These are phyloP conservation scores for Daldinia eschscholtzii DNA, from an alignment of 2,329 filamentous ascomycete genomes.

Conservation along the genomic window DNA sequence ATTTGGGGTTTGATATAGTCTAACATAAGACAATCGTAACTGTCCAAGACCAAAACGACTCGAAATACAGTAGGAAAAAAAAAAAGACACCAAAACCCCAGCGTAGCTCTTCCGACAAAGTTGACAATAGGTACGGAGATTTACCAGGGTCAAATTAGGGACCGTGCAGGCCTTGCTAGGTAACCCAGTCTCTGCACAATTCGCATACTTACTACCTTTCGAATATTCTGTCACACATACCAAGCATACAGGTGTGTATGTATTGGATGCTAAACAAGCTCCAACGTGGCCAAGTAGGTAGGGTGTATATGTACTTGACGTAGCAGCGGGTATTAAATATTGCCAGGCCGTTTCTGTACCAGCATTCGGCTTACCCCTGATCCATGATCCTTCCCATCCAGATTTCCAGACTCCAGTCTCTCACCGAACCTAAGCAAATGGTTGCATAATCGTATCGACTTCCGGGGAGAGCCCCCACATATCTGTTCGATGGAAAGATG, in stretches of 20 bases:
- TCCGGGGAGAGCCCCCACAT: constrained; percentile 31
- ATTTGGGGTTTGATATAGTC: constrained; percentile 26
- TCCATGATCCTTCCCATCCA: constrained; percentile 35
- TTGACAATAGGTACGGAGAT: constrained; percentile 28
- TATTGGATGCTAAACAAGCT: constrained; percentile 10
- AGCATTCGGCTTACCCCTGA: constrained; percentile 30
- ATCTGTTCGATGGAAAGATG: constrained; percentile 18
- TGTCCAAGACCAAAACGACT: background rate
- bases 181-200: constrained; percentile 37
- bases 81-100: constrained; percentile 13
- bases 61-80: constrained; percentile 15
- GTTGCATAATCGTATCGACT: constrained; percentile 34
- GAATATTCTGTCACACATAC: constrained; percentile 38
- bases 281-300: constrained; percentile 7
- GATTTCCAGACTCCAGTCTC: constrained; percentile 34
- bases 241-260: constrained; percentile 23
- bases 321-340: constrained; percentile 25
- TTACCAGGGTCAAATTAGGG: constrained; percentile 33
- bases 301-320: constrained; percentile 22
- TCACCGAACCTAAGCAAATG: constrained; percentile 39
- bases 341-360: constrained; percentile 20
- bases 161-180: constrained; percentile 36
- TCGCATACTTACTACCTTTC: constrained; percentile 36
- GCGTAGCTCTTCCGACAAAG: constrained; percentile 12
- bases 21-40: background rate